Evolutionary conservation across 305 asterid species (phyloP).

Genomic region (Fraxinus sp.): DNA sequence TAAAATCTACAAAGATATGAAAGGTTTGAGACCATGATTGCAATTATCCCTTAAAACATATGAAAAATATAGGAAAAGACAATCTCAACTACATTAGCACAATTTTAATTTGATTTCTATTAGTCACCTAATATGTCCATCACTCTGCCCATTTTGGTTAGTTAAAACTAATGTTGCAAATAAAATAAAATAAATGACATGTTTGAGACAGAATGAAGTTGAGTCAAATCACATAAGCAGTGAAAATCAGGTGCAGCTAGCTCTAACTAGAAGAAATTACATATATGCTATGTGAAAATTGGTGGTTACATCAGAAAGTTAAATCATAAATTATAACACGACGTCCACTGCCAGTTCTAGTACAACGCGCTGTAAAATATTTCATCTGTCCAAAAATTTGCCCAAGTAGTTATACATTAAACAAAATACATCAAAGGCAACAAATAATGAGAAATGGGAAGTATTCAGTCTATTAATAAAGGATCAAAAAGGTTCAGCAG

Average conservation of each 20-base stretch:
- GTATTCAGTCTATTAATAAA: no score
- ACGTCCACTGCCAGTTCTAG: background rate
- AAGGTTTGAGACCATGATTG: no score
- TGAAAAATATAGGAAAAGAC: no score
- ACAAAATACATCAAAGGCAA: no score
- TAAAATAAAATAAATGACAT: background rate
- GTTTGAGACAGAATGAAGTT: background rate
- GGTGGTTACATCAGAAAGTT: background rate
- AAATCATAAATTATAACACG: background rate
- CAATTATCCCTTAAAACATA: no score
- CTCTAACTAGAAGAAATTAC: background rate
- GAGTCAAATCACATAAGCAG: background rate
- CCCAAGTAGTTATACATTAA: background rate
- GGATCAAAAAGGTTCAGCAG: background rate
- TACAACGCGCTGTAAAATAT: background rate
- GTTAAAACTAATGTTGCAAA: background rate
- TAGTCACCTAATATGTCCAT: no score
- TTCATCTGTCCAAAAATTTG: background rate
- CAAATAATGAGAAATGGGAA: background rate
- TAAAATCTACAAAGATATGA: no score
- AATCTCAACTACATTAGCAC: no score
- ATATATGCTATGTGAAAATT: background rate
- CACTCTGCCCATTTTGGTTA: background rate
- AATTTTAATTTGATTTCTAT: background rate
- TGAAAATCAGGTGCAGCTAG: background rate